phyloP scores from a whole-genome alignment of 441 rosid genomes.

The Manihot esculenta region DNA sequence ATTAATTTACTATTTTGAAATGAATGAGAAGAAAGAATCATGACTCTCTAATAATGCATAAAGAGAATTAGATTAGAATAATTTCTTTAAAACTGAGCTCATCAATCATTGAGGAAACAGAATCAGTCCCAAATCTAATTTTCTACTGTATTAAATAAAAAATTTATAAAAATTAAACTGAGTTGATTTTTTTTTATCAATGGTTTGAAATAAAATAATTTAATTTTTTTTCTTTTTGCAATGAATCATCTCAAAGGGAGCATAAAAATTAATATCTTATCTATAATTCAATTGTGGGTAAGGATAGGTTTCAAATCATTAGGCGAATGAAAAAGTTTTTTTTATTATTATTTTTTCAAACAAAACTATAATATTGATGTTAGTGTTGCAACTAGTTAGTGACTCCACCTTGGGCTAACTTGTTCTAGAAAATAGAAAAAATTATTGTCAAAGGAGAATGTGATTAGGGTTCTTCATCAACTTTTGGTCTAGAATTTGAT shows the following conservation, averaged over 20 bases:
- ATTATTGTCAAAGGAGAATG: neutral
- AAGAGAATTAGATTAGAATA: neutral
- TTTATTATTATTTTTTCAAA: neutral
- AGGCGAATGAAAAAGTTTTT: neutral
- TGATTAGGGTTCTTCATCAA: neutral
- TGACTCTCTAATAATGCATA: neutral
- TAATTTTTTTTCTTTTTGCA: too few species aligned
- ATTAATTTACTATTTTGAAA: neutral
- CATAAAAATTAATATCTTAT: too few species aligned
- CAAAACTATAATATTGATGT: constrained; percentile 1
- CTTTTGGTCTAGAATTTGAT: too few species aligned
- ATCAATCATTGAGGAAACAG: neutral
- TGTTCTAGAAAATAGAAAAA: neutral
- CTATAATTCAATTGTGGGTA: too few species aligned
- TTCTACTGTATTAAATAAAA: too few species aligned
- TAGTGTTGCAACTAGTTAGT: constrained; percentile 6
- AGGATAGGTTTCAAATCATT: constrained; percentile 8
- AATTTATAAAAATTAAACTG: too few species aligned
- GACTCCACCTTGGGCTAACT: neutral
- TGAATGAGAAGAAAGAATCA: neutral
- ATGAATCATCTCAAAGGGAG: too few species aligned
- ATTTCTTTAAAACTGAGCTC: neutral
- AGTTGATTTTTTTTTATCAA: too few species aligned
- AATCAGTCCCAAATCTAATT: too few species aligned
- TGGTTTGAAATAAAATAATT: too few species aligned